These are phyloP conservation scores for Meyerozyma guilliermondii DNA, from an alignment of 1,139 yeast species.

Conservation along the genomic window DNA sequence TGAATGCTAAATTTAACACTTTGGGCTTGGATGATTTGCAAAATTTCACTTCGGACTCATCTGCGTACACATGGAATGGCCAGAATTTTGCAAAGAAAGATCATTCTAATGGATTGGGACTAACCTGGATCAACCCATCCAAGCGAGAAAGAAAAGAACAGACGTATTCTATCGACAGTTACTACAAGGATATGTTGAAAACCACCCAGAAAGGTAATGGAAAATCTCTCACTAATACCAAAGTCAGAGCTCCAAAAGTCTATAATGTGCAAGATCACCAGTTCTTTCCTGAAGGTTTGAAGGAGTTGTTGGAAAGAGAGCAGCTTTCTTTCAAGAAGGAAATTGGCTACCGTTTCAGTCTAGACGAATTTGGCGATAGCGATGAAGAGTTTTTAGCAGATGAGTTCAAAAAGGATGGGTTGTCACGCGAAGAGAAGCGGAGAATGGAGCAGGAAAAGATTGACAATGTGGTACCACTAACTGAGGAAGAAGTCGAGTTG, in stretches of 20 bases:
- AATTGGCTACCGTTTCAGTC: constrained; percentile 64
- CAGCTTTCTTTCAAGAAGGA: constrained; percentile 71
- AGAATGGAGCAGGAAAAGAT: constrained; percentile 59
- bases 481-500: constrained; percentile 65
- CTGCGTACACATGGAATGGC: constrained; percentile 98
- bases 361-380: constrained; percentile 47
- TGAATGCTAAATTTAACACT: constrained; percentile 75
- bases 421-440: constrained; percentile 41
- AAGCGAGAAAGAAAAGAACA: constrained; percentile 89
- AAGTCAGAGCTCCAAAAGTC: constrained; percentile 61
- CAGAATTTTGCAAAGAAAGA: constrained; percentile 76
- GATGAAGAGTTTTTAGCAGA: constrained; percentile 56
- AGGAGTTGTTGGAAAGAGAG: constrained; percentile 69
- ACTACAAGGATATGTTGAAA: constrained; percentile 75
- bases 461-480: constrained; percentile 64
- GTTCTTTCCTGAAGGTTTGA: constrained; percentile 67
- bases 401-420: constrained; percentile 31
- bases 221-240: constrained; percentile 10
- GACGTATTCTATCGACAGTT: constrained; percentile 81
- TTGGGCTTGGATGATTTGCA: constrained; percentile 90
- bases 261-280: constrained; percentile 82
- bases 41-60: constrained; percentile 78
- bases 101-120: constrained; percentile 33
- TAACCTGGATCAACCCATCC: constrained; percentile 81
- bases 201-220: constrained; percentile 13